A percentile compares a stretch with the other conserved stretches of the same genome.
phyloP scores from a whole-genome alignment of 2,329 filamentous ascomycete genomes.

The Nannizzia gypsea region DNA sequence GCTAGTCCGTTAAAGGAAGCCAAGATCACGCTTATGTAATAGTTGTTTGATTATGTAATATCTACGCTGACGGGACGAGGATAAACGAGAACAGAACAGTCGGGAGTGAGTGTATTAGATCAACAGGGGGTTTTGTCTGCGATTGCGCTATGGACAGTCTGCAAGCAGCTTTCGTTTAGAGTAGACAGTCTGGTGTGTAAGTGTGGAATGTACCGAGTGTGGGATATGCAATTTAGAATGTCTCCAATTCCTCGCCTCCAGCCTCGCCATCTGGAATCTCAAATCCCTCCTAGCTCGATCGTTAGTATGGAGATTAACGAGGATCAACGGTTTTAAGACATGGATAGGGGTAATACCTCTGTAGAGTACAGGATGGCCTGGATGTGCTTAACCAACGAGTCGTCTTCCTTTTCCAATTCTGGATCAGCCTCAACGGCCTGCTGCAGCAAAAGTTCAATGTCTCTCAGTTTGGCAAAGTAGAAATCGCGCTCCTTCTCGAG shows the following conservation, averaged over 20 bases:
- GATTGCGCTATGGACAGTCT: neutral
- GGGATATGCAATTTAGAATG: conserved; percentile 21
- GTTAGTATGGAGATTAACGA: neutral
- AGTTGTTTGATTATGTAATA: neutral
- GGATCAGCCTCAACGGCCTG: conserved; percentile 85
- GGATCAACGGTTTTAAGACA: neutral
- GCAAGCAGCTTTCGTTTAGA: neutral
- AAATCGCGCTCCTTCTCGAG: conserved; percentile 95
- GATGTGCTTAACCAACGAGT: conserved; percentile 85
- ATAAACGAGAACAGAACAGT: neutral
- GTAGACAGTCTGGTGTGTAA: neutral
- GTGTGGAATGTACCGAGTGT: neutral
- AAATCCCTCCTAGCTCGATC: conserved; percentile 42
- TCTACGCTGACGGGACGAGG: neutral
- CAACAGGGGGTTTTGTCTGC: neutral
- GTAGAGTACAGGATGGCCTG: conserved; percentile 96
- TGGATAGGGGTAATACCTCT: conserved; percentile 44
- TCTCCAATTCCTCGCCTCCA: conserved; percentile 33
- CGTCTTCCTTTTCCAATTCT: conserved; percentile 86
- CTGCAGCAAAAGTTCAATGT: conserved; percentile 92
- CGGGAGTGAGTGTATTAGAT: neutral
- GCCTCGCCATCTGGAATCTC: conserved; percentile 75
- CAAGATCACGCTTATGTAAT: neutral
- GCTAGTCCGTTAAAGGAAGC: neutral
- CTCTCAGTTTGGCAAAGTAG: conserved; percentile 96